Conservation (phyloP, 2,329 filamentous ascomycete species). For the Colletotrichum siamense region DNA sequence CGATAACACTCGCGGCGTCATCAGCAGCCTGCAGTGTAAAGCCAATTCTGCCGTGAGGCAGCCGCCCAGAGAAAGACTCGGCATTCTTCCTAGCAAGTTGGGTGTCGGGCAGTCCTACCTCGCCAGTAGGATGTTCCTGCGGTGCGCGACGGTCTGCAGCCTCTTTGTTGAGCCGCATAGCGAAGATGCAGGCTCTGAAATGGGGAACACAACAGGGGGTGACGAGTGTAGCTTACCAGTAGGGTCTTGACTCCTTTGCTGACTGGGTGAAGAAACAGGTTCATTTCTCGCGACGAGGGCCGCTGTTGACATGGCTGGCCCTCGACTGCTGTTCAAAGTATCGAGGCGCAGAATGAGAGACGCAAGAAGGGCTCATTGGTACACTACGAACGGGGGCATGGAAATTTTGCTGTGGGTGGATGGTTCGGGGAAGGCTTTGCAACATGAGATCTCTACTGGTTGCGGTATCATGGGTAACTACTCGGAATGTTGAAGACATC, state of each 20-base stretch:
- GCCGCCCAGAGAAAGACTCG: neutral
- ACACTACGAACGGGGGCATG: neutral
- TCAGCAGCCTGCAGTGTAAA: neutral
- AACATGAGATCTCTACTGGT: neutral
- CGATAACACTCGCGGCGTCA: neutral
- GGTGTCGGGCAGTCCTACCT: neutral
- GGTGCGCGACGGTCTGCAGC: neutral
- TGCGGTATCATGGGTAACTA: neutral
- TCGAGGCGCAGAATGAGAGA: neutral
- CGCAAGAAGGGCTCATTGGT: neutral
- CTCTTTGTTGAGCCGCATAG: neutral
- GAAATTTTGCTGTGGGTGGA: neutral
- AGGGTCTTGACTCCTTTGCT: neutral
- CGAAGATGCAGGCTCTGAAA: neutral
- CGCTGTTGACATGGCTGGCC: neutral
- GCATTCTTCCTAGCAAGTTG: neutral
- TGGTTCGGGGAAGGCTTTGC: neutral
- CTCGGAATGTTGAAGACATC: neutral
- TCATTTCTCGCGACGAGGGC: neutral
- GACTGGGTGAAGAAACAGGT: neutral
- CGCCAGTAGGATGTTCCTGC: neutral
- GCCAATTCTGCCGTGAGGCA: neutral
- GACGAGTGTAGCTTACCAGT: neutral
- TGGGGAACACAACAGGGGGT: neutral
- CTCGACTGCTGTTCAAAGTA: rapidly evolving